Evolutionary conservation across 169 alveolate species (phyloP), one percentile per base, ranked within the genome.

Genomic region (Plasmodium relictum): DNA sequence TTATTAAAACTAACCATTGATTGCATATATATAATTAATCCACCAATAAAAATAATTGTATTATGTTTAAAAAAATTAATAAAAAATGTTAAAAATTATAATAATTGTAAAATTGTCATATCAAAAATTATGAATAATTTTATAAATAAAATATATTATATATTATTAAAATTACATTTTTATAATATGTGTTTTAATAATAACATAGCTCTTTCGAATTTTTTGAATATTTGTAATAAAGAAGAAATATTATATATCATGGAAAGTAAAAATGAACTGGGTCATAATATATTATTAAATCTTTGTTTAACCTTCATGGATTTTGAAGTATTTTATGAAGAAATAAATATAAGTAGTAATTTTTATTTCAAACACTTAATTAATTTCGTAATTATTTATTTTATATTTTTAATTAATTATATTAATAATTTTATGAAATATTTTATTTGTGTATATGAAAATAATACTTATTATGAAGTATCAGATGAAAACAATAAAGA

Each of bases 231-330:
- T 12, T 86, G 92, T 50, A 58, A 86, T 39, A 41, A 71, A 24
- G 70, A 86, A 31, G 87, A 86, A 26, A 18, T 52, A 41, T 9
- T 58, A 52, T 70, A 22, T 50, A 56, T 83, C n/a, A 5, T 86
- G 37, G 76, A 86, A 58, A 50, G 39, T 50, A 86, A 70, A 63
- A 63, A 73, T 26, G 87, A 86, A 22, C 39, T 86, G 14, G 44
- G 70, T 12, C 92, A 86, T 63, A 61, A 69, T 3, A 58, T 86
- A 3, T n/a, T 86, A 52, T 52, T 86, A 61, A 45, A 37, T n/a
- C 69, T 86, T 39, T 86, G 92, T 86, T 52, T 86, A 39, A 42
- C 61, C 6, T 8, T 86, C 44, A 86, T 86, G 45, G 92, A 86
- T 54, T 86, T 86, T 14, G 74, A 54, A 52, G 59, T 42, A 20